These are phyloP conservation scores for Ustilaginoidea virens DNA, from an alignment of 2,329 filamentous ascomycete genomes.

Conservation along the genomic window DNA sequence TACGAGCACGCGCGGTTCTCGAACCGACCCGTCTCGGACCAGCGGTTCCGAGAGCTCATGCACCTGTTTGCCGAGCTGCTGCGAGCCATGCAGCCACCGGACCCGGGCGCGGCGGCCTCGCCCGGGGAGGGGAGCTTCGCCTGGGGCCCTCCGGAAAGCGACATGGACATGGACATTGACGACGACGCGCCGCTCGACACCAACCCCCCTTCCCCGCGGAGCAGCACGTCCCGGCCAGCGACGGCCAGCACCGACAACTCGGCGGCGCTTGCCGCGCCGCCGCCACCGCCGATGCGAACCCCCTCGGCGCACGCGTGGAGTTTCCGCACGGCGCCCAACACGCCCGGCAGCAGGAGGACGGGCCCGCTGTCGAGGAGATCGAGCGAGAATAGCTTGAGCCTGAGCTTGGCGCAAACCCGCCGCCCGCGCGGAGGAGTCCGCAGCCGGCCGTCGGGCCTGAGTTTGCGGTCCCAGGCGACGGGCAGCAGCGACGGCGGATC, in stretches of 20 bases:
- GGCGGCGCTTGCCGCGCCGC: constrained; percentile 10
- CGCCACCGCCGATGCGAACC: constrained; percentile 15
- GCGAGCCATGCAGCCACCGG: constrained; percentile 54
- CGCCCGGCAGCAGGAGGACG: constrained; percentile 28
- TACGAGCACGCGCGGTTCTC: constrained; percentile 86
- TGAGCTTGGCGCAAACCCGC: constrained; percentile 28
- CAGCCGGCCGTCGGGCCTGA: constrained; percentile 23
- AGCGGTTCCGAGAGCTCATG: constrained; percentile 67
- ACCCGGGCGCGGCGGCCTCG: constrained; percentile 33
- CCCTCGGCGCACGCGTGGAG: constrained; percentile 28
- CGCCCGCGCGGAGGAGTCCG: constrained; percentile 20
- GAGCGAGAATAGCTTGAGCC: constrained; percentile 25
- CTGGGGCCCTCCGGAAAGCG: constrained; percentile 19
- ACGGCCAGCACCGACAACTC: constrained; percentile 18
- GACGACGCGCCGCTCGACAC: constrained; percentile 28
- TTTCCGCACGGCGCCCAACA: constrained; percentile 39
- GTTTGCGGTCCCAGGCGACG: constrained; percentile 22
- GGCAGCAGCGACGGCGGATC: constrained; percentile 20
- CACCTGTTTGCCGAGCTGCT: constrained; percentile 68
- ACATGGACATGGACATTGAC: constrained; percentile 22
- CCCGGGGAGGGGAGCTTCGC: constrained; percentile 9
- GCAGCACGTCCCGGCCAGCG: constrained; percentile 13
- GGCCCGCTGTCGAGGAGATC: constrained; percentile 20
- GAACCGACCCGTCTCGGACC: constrained; percentile 47
- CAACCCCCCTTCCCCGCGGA: constrained; percentile 23